phyloP scores from a whole-genome alignment of 495 filamentous ascomycete genomes.

The Podospora conica region DNA sequence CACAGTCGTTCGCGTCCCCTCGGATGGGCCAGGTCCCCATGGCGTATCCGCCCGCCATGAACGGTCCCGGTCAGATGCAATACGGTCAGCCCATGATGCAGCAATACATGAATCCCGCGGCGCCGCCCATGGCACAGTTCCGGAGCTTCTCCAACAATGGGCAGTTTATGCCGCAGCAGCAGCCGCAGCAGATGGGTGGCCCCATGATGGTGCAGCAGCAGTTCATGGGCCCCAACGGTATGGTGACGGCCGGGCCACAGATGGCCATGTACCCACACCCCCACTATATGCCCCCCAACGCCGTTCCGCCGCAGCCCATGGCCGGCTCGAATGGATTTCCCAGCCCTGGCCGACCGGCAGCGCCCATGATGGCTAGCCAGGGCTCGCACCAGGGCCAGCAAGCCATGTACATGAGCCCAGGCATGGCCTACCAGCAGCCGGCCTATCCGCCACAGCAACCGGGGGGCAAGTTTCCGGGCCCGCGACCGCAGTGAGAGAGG shows the following conservation, averaged over 20 bases:
- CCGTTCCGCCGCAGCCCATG: constrained; percentile 55
- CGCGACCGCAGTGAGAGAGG: constrained; percentile 26
- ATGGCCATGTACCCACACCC: constrained; percentile 64
- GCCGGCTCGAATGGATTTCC: constrained; percentile 66
- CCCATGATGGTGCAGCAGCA: constrained; percentile 80
- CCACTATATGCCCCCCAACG: constrained; percentile 58
- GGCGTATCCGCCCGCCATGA: constrained; percentile 67
- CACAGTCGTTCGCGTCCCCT: constrained; percentile 72
- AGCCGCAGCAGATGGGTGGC: constrained; percentile 53
- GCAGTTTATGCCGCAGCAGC: constrained; percentile 65
- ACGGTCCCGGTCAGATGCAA: constrained; percentile 57
- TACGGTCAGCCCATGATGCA: constrained; percentile 69
- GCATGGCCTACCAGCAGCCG: constrained; percentile 61
- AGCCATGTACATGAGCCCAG: constrained; percentile 60
- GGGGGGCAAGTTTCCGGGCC: constrained; percentile 56
- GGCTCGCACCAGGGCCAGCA: constrained; percentile 70
- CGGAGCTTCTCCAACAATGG: constrained; percentile 51
- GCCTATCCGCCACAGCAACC: constrained; percentile 56
- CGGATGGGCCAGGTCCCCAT: constrained; percentile 62
- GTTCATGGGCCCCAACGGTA: constrained; percentile 49
- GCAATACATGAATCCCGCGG: constrained; percentile 61
- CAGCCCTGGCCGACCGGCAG: constrained; percentile 70
- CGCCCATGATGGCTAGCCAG: constrained; percentile 70
- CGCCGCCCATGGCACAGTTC: constrained; percentile 48
- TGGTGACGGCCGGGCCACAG: constrained; percentile 58